Conservation (phyloP, 2,329 filamentous ascomycete species). For the Trichoderma sp. region DNA sequence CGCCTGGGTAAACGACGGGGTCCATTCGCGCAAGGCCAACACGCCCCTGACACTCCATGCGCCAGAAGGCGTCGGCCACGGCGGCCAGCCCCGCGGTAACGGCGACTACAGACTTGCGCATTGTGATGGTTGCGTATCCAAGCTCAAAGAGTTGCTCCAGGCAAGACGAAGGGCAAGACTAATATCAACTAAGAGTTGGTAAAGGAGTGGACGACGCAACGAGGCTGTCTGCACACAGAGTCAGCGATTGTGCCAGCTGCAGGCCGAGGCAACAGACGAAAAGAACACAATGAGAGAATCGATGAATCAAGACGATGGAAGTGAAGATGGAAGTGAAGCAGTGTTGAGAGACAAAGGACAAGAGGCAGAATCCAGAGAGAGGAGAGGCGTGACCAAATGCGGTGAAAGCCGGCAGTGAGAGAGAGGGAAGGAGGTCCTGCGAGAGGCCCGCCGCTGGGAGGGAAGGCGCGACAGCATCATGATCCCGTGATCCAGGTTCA, state of each 20-base stretch:
- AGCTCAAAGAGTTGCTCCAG: slow-evolving; percentile 31
- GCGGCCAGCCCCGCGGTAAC: slow-evolving; percentile 42
- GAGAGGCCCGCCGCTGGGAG: neutral
- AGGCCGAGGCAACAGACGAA: neutral
- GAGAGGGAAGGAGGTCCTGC: slow-evolving; percentile 11
- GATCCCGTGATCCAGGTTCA: neutral
- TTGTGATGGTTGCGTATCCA: slow-evolving; percentile 36
- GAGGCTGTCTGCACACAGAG: slow-evolving; percentile 38
- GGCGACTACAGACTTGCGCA: slow-evolving; percentile 42
- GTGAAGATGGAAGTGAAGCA: neutral
- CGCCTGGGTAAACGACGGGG: slow-evolving; percentile 68
- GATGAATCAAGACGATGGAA: neutral
- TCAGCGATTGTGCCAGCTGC: slow-evolving; percentile 14
- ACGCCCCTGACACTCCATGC: slow-evolving; percentile 77
- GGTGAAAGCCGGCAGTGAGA: slow-evolving; percentile 2
- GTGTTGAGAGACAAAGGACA: neutral
- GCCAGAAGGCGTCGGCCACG: slow-evolving; percentile 74
- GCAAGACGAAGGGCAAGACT: slow-evolving; percentile 27
- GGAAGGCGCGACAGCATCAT: slow-evolving; percentile 15
- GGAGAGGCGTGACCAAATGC: slow-evolving; percentile 9
- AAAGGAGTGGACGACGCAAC: slow-evolving; percentile 45
- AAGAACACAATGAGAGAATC: neutral
- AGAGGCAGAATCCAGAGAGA: neutral
- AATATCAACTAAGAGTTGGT: slow-evolving; percentile 25
- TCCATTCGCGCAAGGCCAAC: slow-evolving; percentile 74